Conservation (phyloP, 1,284 basidiomycete genomes). For the Stygiomarasmius scandens region DNA sequence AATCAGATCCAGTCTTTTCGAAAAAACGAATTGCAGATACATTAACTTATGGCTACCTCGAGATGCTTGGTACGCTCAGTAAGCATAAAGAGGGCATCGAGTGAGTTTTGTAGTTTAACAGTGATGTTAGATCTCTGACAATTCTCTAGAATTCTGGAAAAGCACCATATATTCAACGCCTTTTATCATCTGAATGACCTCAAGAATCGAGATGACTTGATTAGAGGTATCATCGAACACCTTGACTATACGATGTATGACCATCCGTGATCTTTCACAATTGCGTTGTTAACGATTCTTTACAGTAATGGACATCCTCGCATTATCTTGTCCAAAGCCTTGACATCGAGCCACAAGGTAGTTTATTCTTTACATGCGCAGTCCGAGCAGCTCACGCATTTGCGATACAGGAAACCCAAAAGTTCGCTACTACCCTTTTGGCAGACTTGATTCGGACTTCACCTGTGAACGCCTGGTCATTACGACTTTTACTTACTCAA, state of each 20-base stretch:
- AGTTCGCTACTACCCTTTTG: conserved; percentile 88
- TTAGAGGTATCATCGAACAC: conserved; percentile 89
- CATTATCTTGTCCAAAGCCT: conserved; percentile 88
- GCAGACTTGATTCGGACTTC: conserved; percentile 77
- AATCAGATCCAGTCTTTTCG: conserved; percentile 85
- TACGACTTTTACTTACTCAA: conserved; percentile 91
- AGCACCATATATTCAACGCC: conserved; percentile 91
- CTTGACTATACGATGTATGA: conserved; percentile 87
- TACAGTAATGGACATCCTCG: conserved; percentile 88
- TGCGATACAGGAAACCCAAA: conserved; percentile 73
- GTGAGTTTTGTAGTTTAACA: conserved; percentile 56
- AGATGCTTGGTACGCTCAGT: conserved; percentile 92
- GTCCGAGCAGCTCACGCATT: neutral
- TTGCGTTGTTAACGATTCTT: conserved; percentile 7
- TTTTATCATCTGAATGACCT: conserved; percentile 95
- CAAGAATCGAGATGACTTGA: conserved; percentile 88
- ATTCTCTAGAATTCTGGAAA: conserved; percentile 77
- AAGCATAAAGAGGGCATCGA: conserved; percentile 87
- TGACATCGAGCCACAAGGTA: conserved; percentile 90
- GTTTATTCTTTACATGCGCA: conserved; percentile 17
- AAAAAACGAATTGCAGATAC: conserved; percentile 83
- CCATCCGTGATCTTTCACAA: conserved; percentile 2
- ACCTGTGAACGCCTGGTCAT: conserved; percentile 76
- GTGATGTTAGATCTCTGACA: neutral
- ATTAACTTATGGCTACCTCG: conserved; percentile 90